Percentiles rank a stretch among this genome's conserved stretches.
phyloP scores from a whole-genome alignment of 2,329 filamentous ascomycete species.

The Keithomyces neogunnii region DNA sequence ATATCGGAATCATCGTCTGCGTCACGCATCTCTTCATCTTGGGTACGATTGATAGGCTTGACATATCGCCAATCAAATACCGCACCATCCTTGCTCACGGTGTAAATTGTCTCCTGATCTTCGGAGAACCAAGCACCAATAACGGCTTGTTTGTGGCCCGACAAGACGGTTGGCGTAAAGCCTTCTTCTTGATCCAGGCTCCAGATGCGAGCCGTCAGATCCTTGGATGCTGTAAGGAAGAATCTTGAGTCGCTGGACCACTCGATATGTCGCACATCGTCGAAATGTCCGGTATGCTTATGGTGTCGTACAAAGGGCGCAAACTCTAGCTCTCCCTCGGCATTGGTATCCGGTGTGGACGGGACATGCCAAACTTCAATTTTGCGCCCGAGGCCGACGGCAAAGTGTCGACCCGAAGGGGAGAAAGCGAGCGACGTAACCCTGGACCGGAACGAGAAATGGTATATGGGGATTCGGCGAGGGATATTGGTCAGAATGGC shows the following conservation, averaged over 20 bases:
- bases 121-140: conserved; percentile 95
- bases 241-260: conserved; percentile 97
- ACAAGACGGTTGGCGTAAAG: conserved; percentile 81
- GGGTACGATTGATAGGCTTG: conserved; percentile 46
- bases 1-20: conserved; percentile 56
- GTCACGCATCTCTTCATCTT: conserved; percentile 51
- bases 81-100: conserved; percentile 93
- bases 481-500: conserved; percentile 88
- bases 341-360: conserved; percentile 72
- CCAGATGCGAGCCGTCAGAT: conserved; percentile 91
- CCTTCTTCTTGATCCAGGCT: conserved; percentile 79
- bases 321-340: conserved; percentile 80
- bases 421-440: conserved; percentile 84
- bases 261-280: conserved; percentile 75
- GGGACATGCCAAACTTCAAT: conserved; percentile 96
- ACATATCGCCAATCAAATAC: conserved; percentile 90
- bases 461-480: conserved; percentile 78
- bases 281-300: conserved; percentile 81
- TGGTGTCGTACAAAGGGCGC: conserved; percentile 88
- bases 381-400: conserved; percentile 75
- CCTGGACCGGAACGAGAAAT: conserved; percentile 86
- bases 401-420: conserved; percentile 84
- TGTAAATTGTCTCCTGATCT: conserved; percentile 92
- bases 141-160: conserved; percentile 84
- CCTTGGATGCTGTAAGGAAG: conserved; percentile 85